These are phyloP conservation scores for Secale cereale DNA, from an alignment of 176 grass and related monocot genomes.

Conservation along the genomic window DNA sequence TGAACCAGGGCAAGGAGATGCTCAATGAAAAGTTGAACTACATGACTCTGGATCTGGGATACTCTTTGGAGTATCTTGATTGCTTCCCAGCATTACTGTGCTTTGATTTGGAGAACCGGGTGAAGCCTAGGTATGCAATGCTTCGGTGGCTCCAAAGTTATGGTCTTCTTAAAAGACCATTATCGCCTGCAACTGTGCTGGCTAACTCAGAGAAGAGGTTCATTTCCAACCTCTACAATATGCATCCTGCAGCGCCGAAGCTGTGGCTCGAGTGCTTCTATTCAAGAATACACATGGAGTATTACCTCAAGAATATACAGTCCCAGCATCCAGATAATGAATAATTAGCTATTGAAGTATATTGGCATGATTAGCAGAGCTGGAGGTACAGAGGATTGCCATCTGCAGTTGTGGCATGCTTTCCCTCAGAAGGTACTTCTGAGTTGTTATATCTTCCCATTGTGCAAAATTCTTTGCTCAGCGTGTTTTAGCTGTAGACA, in stretches of 20 bases:
- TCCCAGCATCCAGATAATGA: constrained; percentile 18
- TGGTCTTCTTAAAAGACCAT: constrained; percentile 52
- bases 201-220: constrained; percentile 82
- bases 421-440: constrained; percentile 9
- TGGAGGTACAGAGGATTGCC: constrained; percentile 23
- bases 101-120: constrained; percentile 86
- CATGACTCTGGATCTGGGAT: constrained; percentile 61
- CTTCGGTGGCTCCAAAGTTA: constrained; percentile 69
- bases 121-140: constrained; percentile 80
- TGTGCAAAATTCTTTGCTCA: constrained; percentile 30
- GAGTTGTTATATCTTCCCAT: constrained; percentile 18
- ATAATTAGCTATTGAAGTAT: constrained; percentile 30
- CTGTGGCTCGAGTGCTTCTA: constrained; percentile 91
- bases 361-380: constrained; percentile 20
- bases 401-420: constrained; percentile 11
- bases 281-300: constrained; percentile 44
- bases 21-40: constrained; percentile 71
- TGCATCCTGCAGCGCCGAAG: constrained; percentile 83
- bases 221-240: constrained; percentile 56
- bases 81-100: constrained; percentile 70
- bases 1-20: constrained; percentile 72
- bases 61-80: constrained; percentile 69
- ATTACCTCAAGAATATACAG: constrained; percentile 56
- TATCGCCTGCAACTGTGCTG: constrained; percentile 66
- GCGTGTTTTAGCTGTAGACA: constrained; percentile 22